Base-by-base conservation (phyloP, 345 rosid species). In the Eucalyptus brandiana region DNA sequence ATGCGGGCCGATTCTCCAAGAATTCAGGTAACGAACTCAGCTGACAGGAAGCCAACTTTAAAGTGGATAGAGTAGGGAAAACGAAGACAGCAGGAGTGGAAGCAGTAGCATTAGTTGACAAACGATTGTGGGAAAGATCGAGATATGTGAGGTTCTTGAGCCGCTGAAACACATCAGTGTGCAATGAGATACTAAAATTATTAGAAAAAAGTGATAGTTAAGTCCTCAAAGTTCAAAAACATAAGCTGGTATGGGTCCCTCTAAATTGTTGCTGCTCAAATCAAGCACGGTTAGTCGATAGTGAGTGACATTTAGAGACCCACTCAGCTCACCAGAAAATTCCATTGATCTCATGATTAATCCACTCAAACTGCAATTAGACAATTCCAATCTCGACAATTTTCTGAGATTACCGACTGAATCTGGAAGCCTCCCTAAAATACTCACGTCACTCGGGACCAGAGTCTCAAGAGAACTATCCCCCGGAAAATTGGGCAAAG, bases 91-190 rank as follows among this genome's bases (percentile, higher is more conserved):
- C 48, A 47, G 48, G 3, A 47, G 4, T 3, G 24, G 26, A 19
- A 53, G 19, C 18, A 14, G 21, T 88, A n/a, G 87, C 91, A 76
- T 91, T 17, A 11, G 93, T 54, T 5, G 80, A 69, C 92, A 94
- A 91, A 44, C 26, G 60, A 47, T 93, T 94, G 92, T 91, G 45
- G 9, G 97, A 94, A 42, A 95, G 95, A 83, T 92, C 93, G 10
- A 93, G 93, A n/a, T 90, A 62, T 11, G 92, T 58, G 26, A 93
- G 94, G 69, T 91, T 90, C 44, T 23, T 8, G 85, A 94, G 89
- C 45, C 13, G 51, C 65, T 81, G 91, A 91, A 94, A n/a, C 58
- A 9, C 15, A 86, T 89, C 86, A 16, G 93, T 76, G 32, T 76
- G 76, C 67, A 93, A 42, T 2, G 93, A 80, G 80, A 93, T 94